phyloP scores from a whole-genome alignment of 768 basidiomycete species.

The Asterophora lycoperdoides region DNA sequence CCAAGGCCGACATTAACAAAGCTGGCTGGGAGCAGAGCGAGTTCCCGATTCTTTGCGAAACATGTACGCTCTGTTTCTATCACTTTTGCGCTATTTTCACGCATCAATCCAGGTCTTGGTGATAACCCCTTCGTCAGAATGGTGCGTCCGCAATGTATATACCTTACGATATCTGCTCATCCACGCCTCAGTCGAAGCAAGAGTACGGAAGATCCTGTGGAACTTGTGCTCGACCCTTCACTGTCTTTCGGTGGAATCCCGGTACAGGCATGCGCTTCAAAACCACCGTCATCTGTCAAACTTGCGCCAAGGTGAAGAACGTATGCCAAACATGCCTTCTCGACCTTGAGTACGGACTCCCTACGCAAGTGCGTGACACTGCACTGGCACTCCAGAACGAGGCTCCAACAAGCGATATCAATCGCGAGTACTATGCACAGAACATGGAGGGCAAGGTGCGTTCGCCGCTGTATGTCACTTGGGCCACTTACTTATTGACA shows the following conservation, averaged over 20 bases:
- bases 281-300: conserved; percentile 95
- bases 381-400: conserved; percentile 81
- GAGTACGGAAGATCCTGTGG: conserved; percentile 95
- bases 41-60: conserved; percentile 92
- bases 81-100: conserved; percentile 3
- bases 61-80: conserved; percentile 51
- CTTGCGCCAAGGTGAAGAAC: conserved; percentile 93
- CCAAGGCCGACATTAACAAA: conserved; percentile 92
- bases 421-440: conserved; percentile 92
- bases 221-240: conserved; percentile 94
- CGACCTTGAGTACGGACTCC: conserved; percentile 93
- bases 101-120: conserved; percentile 58
- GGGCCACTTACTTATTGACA: conserved; percentile 1
- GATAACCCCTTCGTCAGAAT: conserved; percentile 92
- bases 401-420: conserved; percentile 96
- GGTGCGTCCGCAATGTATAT: conserved; percentile 44
- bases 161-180: conserved; percentile 1
- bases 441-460: conserved; percentile 83
- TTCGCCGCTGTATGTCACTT: conserved; percentile 7
- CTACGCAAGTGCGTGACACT: conserved; percentile 96
- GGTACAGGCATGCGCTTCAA: conserved; percentile 92
- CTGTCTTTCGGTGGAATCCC: conserved; percentile 98
- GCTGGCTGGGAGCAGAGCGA: conserved; percentile 93
- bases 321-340: conserved; percentile 97
- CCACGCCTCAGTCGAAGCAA: conserved; percentile 77